phyloP scores from a whole-genome alignment of 352 stramenopile species.

The Globisporangium splendens region DNA sequence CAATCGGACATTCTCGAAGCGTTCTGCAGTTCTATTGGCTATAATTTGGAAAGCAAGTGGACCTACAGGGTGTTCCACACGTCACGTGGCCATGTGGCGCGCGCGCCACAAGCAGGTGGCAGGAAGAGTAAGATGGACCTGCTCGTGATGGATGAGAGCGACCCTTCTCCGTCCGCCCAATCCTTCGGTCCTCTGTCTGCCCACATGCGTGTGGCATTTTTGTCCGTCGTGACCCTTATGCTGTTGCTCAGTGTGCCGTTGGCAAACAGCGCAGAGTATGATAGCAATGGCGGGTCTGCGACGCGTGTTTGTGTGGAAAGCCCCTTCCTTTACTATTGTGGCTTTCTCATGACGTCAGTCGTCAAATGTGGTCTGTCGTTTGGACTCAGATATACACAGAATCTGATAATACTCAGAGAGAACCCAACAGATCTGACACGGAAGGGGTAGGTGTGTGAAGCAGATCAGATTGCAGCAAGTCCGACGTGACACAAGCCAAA shows the following conservation, averaged over 20 bases:
- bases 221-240: no score
- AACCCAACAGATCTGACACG: slow-evolving; percentile 1
- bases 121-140: background rate
- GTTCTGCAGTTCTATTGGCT: background rate
- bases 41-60: background rate
- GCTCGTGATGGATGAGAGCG: background rate
- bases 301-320: no score
- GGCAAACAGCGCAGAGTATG: no score
- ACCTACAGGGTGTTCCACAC: background rate
- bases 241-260: no score
- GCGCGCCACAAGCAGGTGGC: background rate
- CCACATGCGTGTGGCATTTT: no score
- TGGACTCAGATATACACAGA: no score
- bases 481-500: no score
- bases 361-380: no score
- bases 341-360: no score
- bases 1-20: background rate
- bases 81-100: background rate
- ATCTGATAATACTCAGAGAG: background rate
- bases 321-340: no score
- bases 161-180: background rate
- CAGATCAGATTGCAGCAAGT: background rate
- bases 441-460: slow-evolving; percentile 8
- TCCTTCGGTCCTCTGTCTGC: background rate
- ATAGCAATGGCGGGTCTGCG: no score